Evolutionary conservation across 768 basidiomycete genomes (phyloP), one percentile per base, ranked within the genome.

Genomic region (Xerocomellus amylosporus): DNA sequence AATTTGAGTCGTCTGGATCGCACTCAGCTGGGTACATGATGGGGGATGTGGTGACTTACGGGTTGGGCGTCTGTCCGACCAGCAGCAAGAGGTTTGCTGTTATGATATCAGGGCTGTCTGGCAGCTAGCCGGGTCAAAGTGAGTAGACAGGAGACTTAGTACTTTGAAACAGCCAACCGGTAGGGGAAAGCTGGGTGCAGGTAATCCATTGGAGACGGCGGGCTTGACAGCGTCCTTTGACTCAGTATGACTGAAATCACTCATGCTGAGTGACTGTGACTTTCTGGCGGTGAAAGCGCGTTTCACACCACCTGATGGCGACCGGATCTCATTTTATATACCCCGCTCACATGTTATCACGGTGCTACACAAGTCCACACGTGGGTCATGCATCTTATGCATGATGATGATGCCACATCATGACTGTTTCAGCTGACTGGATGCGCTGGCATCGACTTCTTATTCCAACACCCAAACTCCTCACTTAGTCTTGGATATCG

Each of bases 81-180:
- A 81, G 63, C 53, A 74, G 72, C 49, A 75, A 58, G 34, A 79
- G 52, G 59, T 82, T 83, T 30, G 69, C 68, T 0, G 82, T 84
- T 52, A 84, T 75, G 54, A 71, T 72, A 19, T 82, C 82, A 2
- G 79, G 71, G 24, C 60, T 73, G 46, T 80, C 76, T 34, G 81
- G 80, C 33, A 74, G 70, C 81, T 83, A 42, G 24, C 28, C 44
- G 20, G 53, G 54, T 53, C 36, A 31, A 30, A 14, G 45, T 61
- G 14, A 55, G 55, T 19, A 19, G 12, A 28, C 15, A 28, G 4
- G 36, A 26, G 15, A 36, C 2, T 19, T 7, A 2, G 7, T 28
- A 20, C 17, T 0, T 10, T 17, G 40, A 36, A 24, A 36, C 2
- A 5, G 40, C 77, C 45, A 59, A 80, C 79, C 38, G 75, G 79